Evolutionary conservation across 768 basidiomycete species (phyloP), one percentile per base, ranked within the genome.

Genomic region (Boletus subcaerulescens): DNA sequence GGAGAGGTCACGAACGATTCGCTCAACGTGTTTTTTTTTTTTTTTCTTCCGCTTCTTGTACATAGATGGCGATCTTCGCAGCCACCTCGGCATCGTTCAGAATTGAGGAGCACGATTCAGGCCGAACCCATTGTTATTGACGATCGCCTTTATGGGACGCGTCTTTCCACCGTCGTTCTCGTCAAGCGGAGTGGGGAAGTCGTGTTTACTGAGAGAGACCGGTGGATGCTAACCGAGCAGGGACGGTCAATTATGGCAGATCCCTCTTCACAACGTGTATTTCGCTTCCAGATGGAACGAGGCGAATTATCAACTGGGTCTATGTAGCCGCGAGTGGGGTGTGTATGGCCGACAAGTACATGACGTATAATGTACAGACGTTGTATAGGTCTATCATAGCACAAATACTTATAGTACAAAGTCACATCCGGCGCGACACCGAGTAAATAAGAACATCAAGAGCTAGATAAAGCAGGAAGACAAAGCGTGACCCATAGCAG

Each of bases 141-240:
- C 3, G 18, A 64, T 53, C 51, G 32, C 24, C 66, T 65, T 56
- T 90, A 89, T 63, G 90, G 80, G 42, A 93, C 91, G 33, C 85
- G 90, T 15, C 68, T 88, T 49, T 81, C 90, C 41, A 91, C 87
- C 4, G 81, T 89, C 39, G 65, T 93, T 47, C 78, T 93, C 52
- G 73, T 93, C 18, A 76, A 76, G 53, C 80, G 77, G 56, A 76
- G 76, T 48, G 85, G 88, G 26, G 69, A 77, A 42, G 88, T 80
- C 10, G 53, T 82, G 17, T 91, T 90, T 62, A 73, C 87, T 43
- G 91, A 93, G 68, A 73, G 87, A 44, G 89, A 92, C 63, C 74
- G 82, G 26, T 91, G 86, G 86, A 67, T 64, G 49, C 62, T 81
- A 50, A 70, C 59, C 40, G 46, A 60, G 5, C 71, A 78, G 29